Evolutionary conservation across 352 stramenopile genomes (phyloP).

Genomic region (Pythium aphanidermatum): DNA sequence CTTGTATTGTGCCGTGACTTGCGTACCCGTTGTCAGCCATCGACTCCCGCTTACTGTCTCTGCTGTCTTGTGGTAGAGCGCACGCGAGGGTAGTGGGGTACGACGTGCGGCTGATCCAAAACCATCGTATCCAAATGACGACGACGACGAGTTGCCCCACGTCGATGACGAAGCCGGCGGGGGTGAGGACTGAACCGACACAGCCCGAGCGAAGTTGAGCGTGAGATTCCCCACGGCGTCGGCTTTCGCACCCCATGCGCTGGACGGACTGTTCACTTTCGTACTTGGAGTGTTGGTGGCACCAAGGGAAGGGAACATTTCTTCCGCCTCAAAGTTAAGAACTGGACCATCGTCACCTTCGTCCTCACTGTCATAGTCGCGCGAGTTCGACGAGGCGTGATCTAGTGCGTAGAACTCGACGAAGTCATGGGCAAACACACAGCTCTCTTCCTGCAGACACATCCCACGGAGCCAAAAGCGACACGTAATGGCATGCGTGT

Average conservation of each 20-base stretch:
- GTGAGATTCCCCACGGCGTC: constrained; percentile 31
- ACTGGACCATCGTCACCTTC: constrained; percentile 33
- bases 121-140: constrained; percentile 1
- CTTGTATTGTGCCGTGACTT: constrained; percentile 64
- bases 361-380: constrained; percentile 78
- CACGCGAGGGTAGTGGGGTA: constrained; percentile 18
- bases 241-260: too few species aligned
- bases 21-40: constrained; percentile 61
- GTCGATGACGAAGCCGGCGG: neutral
- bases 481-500: constrained; percentile 78
- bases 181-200: constrained; percentile 42
- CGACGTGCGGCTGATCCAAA: constrained; percentile 1
- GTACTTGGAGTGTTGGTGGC: neutral
- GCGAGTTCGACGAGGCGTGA: constrained; percentile 23
- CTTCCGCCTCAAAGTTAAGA: constrained; percentile 63
- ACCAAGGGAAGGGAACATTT: constrained; percentile 72
- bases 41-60: constrained; percentile 30
- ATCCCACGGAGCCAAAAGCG: constrained; percentile 80
- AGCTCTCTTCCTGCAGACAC: constrained; percentile 72
- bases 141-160: constrained; percentile 11
- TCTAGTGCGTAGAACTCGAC: constrained; percentile 67
- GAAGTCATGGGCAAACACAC: constrained; percentile 81
- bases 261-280: too few species aligned
- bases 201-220: constrained; percentile 77
- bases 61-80: constrained; percentile 55